phyloP scores from a whole-genome alignment of 2,329 filamentous ascomycete species.

The Chaetomium strumarium region DNA sequence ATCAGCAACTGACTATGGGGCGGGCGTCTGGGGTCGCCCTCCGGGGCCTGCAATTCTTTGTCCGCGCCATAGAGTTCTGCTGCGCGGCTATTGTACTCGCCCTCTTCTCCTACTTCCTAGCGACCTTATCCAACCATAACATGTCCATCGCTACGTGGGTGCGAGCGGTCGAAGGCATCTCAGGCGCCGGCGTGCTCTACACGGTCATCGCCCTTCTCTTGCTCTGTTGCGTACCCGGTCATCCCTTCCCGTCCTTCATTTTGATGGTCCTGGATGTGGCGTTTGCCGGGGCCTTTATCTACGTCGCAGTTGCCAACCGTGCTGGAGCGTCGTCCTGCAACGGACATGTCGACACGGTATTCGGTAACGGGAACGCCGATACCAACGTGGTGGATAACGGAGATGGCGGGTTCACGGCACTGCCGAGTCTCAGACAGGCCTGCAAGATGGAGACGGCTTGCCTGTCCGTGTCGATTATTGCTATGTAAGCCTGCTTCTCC shows the following conservation, averaged over 20 bases:
- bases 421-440: slow-evolving; percentile 46
- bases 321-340: slow-evolving; percentile 61
- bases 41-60: slow-evolving; percentile 61
- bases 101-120: slow-evolving; percentile 80
- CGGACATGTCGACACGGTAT: slow-evolving; percentile 55
- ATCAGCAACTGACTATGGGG: slow-evolving; percentile 45
- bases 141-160: slow-evolving; percentile 57
- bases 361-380: slow-evolving; percentile 57
- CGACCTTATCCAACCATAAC: slow-evolving; percentile 60
- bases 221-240: slow-evolving; percentile 73
- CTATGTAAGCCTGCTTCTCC: slow-evolving; percentile 49
- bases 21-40: slow-evolving; percentile 54
- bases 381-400: slow-evolving; percentile 41
- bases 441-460: slow-evolving; percentile 72
- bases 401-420: slow-evolving; percentile 39
- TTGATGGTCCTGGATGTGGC: slow-evolving; percentile 70
- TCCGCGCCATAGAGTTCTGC: slow-evolving; percentile 69
- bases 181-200: slow-evolving; percentile 70
- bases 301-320: slow-evolving; percentile 70
- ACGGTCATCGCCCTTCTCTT: slow-evolving; percentile 64
- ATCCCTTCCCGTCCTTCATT: slow-evolving; percentile 64
- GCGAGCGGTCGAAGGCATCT: slow-evolving; percentile 71
- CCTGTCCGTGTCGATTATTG: slow-evolving; percentile 73
- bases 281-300: slow-evolving; percentile 74
- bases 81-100: slow-evolving; percentile 68